phyloP scores from a whole-genome alignment of 805 yeast species.

The Diddensiella caesifluorescens region DNA sequence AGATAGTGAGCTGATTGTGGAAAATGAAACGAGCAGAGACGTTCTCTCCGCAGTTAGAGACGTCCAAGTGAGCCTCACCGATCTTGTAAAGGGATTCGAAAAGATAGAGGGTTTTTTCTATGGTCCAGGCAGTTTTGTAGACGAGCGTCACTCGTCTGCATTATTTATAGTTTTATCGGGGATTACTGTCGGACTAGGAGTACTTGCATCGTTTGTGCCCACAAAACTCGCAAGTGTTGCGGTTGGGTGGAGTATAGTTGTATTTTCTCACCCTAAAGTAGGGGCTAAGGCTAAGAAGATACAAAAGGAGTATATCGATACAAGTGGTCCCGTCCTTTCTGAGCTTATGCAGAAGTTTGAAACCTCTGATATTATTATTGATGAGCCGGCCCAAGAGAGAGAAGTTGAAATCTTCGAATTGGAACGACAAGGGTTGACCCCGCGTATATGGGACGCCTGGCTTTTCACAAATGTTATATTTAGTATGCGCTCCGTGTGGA shows the following conservation, averaged over 20 bases:
- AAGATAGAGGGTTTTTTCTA: conserved; percentile 49
- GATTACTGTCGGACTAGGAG: conserved; percentile 33
- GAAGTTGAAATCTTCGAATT: conserved; percentile 76
- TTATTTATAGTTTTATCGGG: conserved; percentile 38
- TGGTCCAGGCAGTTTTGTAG: conserved; percentile 61
- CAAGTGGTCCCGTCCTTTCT: conserved; percentile 31
- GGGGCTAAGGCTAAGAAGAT: conserved; percentile 28
- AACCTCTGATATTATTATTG: conserved; percentile 47
- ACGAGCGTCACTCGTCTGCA: conserved; percentile 61
- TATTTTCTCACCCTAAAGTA: conserved; percentile 56
- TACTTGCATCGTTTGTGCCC: conserved; percentile 41
- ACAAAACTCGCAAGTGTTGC: conserved; percentile 56
- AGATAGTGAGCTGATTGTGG: conserved; percentile 1
- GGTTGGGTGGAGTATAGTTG: conserved; percentile 51
- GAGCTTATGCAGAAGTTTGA: conserved; percentile 35
- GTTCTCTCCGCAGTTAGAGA: conserved; percentile 11
- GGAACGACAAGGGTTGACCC: conserved; percentile 57
- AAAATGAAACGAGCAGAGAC: not conserved
- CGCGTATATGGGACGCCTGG: conserved; percentile 57
- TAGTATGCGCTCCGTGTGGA: conserved; percentile 41
- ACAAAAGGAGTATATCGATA: conserved; percentile 19
- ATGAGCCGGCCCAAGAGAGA: conserved; percentile 58
- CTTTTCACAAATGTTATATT: conserved; percentile 53
- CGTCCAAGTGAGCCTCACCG: conserved; percentile 12
- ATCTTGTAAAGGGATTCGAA: conserved; percentile 42